phyloP scores from a whole-genome alignment of 2,329 filamentous ascomycete genomes.

The Exophiala dermatitidis region DNA sequence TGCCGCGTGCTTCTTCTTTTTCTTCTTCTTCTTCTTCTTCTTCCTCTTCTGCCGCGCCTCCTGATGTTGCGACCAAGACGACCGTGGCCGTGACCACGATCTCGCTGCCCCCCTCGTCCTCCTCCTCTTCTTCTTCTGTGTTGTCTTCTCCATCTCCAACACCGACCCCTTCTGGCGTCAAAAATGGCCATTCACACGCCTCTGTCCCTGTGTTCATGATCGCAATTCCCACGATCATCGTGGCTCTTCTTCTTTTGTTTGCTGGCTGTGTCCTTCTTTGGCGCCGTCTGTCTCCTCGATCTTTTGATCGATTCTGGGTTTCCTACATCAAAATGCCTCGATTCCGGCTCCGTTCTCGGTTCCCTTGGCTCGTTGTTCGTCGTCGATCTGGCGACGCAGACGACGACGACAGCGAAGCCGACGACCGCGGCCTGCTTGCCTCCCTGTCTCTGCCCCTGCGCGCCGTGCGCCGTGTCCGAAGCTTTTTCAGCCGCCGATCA shows the following conservation, averaged over 20 bases:
- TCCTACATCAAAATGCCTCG: neutral
- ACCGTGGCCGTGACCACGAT: too few species aligned
- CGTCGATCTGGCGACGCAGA: too few species aligned
- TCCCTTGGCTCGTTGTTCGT: neutral
- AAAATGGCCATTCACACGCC: too few species aligned
- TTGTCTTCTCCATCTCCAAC: too few species aligned
- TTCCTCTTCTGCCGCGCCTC: too few species aligned
- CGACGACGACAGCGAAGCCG: neutral
- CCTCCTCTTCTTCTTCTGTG: too few species aligned
- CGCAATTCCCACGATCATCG: neutral
- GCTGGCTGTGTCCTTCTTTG: conserved; percentile 5
- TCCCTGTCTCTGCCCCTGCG: neutral
- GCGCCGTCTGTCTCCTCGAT: conserved; percentile 2
- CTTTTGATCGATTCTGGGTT: neutral
- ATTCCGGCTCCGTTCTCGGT: neutral
- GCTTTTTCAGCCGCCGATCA: neutral
- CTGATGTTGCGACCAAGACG: too few species aligned
- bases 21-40: too few species aligned
- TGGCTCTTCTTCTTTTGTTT: neutral
- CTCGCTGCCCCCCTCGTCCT: too few species aligned
- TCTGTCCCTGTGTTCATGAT: neutral
- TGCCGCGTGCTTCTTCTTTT: neutral
- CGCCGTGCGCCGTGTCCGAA: neutral
- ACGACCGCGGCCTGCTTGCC: neutral
- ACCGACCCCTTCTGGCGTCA: too few species aligned